Evolutionary conservation across 352 stramenopile species (phyloP), one percentile per base, ranked within the genome.

Genomic region (Phytopythium cucurbitacearum): DNA sequence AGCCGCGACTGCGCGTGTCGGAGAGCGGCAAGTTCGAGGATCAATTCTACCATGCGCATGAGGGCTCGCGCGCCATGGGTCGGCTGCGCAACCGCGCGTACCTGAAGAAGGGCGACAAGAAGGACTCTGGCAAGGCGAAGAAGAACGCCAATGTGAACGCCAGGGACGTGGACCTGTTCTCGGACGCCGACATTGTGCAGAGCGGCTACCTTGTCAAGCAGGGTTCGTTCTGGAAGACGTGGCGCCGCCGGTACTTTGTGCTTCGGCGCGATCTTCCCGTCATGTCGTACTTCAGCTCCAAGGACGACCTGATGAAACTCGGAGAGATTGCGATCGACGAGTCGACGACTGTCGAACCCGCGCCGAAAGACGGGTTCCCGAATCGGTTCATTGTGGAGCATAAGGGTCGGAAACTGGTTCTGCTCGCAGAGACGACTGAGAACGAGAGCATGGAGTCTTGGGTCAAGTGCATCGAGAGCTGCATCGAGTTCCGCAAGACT

Each of bases 181-280:
- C 80, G 9, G 80, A 92, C 51, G 73, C 85, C 7, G 82, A 95
- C 47, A 93, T 95, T 43, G 69, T 91, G 40, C 87, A 73, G 21
- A 73, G 69, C 15, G 85, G 85, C 5, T 91, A 91, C 51, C 60
- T 95, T 36, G 69, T 91, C 44, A 95, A 95, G 56, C 80, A 90
- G 38, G 85, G 85, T 13, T 95, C 85, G 34, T 95, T 93, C 69
- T 95, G 85, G 85, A 91, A 91, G 59, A 90, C 77, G 5, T 95
- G 85, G 85, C 68, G 76, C 42, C 75, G 76, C 1, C 70, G 85
- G 15, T 95, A 89, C 53, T 95, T 95, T 47, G 90, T 95, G 50
- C 46, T 95, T 51, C 80, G 85, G 10, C 63, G 80, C 11, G 85
- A 95, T 40, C 51, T 85, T 3, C 80, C 80, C 5, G 65, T 93